Percentiles rank a stretch among this genome's conserved stretches.
phyloP scores from a whole-genome alignment of 306 rosid genomes.

The Malus fusca region DNA sequence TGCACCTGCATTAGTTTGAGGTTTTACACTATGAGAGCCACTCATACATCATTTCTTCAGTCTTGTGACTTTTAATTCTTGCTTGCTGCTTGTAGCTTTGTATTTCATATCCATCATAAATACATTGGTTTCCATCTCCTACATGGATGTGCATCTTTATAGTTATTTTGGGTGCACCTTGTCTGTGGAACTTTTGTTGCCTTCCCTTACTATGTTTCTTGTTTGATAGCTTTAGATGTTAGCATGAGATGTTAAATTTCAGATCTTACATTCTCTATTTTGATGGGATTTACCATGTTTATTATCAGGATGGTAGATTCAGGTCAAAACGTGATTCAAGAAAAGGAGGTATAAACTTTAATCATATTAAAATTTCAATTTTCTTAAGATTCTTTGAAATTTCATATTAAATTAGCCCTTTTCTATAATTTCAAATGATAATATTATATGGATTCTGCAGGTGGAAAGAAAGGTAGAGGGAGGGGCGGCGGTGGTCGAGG shows the following conservation, averaged over 20 bases:
- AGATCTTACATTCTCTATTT: slow-evolving; percentile 11
- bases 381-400: not conserved
- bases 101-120: not conserved
- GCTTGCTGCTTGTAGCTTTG: not conserved
- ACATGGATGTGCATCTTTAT: not conserved
- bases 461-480: slow-evolving; percentile 81
- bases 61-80: not conserved
- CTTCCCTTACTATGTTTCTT: not conserved
- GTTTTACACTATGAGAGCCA: not conserved
- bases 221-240: slow-evolving; percentile 6
- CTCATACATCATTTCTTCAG: not conserved
- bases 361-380: not conserved
- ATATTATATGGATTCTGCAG: slow-evolving; percentile 29
- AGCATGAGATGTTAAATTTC: not conserved
- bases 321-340: slow-evolving; percentile 95
- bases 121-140: not conserved
- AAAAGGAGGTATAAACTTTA: slow-evolving; percentile 64
- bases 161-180: not conserved
- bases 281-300: slow-evolving; percentile 20
- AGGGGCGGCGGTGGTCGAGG: slow-evolving; percentile 72
- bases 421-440: not conserved
- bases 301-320: slow-evolving; percentile 92
- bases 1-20: not conserved
- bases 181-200: not conserved
- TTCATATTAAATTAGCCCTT: not conserved